Conservation (phyloP, 345 rosid species). For the Populus pruinosa region DNA sequence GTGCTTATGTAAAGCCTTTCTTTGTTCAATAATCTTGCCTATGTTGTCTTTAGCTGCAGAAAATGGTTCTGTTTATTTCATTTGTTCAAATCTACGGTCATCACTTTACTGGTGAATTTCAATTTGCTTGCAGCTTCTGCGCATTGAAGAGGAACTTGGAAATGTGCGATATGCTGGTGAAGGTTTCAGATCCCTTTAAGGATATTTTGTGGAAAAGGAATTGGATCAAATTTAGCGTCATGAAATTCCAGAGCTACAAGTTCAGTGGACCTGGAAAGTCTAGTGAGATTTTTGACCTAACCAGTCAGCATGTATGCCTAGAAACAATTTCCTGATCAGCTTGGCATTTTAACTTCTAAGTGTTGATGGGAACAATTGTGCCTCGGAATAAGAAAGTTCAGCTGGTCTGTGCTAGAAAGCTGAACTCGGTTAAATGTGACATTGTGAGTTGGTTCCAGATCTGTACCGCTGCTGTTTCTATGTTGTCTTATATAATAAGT, state of each 20-base stretch:
- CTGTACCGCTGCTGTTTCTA: too few relatives aligned
- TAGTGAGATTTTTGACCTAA: conserved; percentile 6
- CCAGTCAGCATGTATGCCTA: background rate
- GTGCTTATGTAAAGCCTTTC: background rate
- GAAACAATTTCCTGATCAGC: background rate
- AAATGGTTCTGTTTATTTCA: background rate
- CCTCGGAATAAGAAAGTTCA: conserved; percentile 4
- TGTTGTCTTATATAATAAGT: too few relatives aligned
- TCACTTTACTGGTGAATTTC: background rate
- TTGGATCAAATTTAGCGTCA: background rate
- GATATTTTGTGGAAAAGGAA: conserved; percentile 2
- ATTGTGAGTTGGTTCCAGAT: too few relatives aligned
- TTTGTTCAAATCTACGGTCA: background rate
- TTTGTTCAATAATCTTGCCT: background rate
- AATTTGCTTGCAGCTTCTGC: conserved; percentile 68
- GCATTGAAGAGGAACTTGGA: conserved; percentile 94
- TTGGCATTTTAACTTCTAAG: background rate
- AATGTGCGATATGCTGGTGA: conserved; percentile 80
- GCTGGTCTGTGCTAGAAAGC: background rate
- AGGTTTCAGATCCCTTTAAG: conserved; percentile 82
- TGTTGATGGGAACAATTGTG: background rate
- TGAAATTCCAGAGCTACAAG: background rate
- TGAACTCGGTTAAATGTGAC: background rate
- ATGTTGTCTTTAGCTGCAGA: background rate
- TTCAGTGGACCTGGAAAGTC: background rate